Evolutionary conservation across 163 green algal species (phyloP).

Genomic region (Botryococcus braunii): DNA sequence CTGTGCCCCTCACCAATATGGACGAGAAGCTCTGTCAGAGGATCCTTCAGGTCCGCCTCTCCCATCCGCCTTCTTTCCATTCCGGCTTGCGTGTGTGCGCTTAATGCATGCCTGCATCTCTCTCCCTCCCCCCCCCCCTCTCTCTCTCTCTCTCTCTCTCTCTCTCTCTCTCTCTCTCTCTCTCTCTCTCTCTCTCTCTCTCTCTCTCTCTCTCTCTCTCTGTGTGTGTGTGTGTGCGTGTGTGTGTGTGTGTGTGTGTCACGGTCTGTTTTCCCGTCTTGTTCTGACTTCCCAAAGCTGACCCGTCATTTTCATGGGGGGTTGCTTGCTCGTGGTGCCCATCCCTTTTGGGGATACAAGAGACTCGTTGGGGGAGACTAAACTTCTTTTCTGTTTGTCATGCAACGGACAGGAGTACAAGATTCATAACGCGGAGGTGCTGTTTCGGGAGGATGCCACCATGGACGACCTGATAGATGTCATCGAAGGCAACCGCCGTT

Average conservation of each 20-base stretch:
- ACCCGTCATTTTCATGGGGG: too few species aligned
- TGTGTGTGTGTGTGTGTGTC: too few species aligned
- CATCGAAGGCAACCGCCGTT: conserved; percentile 96
- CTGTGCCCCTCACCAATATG: conserved; percentile 73
- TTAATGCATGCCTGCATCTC: neutral
- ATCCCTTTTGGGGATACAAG: too few species aligned
- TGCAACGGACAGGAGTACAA: conserved; percentile 77
- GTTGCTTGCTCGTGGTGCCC: too few species aligned
- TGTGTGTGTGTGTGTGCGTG: too few species aligned
- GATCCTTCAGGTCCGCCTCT: conserved; percentile 65
- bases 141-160: too few species aligned
- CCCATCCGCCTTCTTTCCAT: neutral
- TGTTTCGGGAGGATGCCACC: conserved; percentile 86
- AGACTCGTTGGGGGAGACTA: too few species aligned
- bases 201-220: too few species aligned
- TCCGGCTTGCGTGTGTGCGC: neutral
- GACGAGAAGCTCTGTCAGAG: conserved; percentile 88
- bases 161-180: too few species aligned
- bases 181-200: too few species aligned
- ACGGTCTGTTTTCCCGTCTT: too few species aligned
- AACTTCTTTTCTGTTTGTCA: neutral
- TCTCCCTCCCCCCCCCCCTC: neutral
- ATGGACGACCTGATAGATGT: conserved; percentile 96
- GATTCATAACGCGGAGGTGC: conserved; percentile 85
- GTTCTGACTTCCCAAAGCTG: too few species aligned